Conservation (phyloP, 176 grass and related monocot genomes). For the Zea luxurians region DNA sequence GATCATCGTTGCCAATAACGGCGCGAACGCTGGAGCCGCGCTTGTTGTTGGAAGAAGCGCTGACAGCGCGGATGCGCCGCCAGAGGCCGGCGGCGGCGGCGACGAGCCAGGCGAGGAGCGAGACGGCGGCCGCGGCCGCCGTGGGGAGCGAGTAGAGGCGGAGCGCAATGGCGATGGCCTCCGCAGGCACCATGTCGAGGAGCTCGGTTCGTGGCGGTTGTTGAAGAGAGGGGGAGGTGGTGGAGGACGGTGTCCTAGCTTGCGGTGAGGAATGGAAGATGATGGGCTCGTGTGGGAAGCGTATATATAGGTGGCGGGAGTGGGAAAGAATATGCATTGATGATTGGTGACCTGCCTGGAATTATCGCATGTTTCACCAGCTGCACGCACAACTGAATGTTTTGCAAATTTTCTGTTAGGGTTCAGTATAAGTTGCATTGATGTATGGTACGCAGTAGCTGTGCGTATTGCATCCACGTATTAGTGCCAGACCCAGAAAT, state of each 20-base stretch:
- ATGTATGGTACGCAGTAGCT: background rate
- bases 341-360: background rate
- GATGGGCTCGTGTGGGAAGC: conserved; percentile 26
- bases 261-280: background rate
- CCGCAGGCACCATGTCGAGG: conserved; percentile 51
- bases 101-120: conserved; percentile 49
- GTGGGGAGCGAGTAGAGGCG: conserved; percentile 47
- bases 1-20: background rate
- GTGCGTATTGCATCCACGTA: background rate
- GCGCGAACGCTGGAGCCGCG: background rate
- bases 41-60: conserved; percentile 13
- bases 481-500: too few relatives aligned
- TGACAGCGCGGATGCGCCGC: conserved; percentile 43
- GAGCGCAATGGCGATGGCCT: conserved; percentile 28
- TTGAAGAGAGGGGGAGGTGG: conserved; percentile 4
- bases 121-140: conserved; percentile 18
- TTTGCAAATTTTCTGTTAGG: background rate
- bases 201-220: conserved; percentile 48
- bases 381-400: background rate
- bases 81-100: conserved; percentile 55
- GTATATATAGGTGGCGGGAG: conserved; percentile 28
- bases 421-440: background rate
- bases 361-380: conserved; percentile 3
- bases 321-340: background rate
- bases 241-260: conserved; percentile 1